Evolutionary conservation across 345 rosid genomes (phyloP), one percentile per base, ranked within the genome.

Genomic region (Cardamine chenopodiifolia): DNA sequence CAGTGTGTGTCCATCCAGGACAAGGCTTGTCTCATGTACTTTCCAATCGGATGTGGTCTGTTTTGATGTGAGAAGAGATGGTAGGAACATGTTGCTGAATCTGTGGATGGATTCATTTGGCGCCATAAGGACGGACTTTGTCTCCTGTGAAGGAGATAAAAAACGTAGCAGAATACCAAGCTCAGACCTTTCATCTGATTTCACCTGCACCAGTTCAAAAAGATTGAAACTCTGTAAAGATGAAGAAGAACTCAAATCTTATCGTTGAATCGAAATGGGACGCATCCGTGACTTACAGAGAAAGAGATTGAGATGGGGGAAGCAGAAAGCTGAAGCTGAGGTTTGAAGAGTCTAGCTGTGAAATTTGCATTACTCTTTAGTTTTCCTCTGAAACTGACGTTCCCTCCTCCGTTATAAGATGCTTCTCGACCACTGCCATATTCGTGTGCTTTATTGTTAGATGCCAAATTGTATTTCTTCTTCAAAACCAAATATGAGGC

Each of bases 331-430:
- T 62, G 74, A 69, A 89, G 85, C 67, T 89, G 83, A 65, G 83
- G 91, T 48, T 63, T 70, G 76, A 93, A 88, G 55, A 93, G 86
- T 78, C 82, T 89, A 65, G 86, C 58, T 4, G 78, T 76, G 83
- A 86, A 75, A 62, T 80, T 25, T 42, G 68, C 71, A 70, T 74
- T 26, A 53, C 77, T 82, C 54, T 75, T 79, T 32, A 87, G 93
- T 72, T 73, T 86, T 74, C 98, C 98, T 78, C 70, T 82, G 77
- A 93, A 93, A 18, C 86, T 79, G 58, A 90, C 37, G 64, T 84
- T 89, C 44, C 87, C 95, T 74, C 98, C 98, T 67, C 98, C 93
- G 7, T 48, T 84, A 48, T 80, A 90, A 20, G 97, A 93, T 68
- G 85, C 82, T 76, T 86, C 89, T 58, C 72, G 63, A 34, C 78